Evolutionary conservation across 495 filamentous ascomycete species (phyloP), one percentile per base, ranked within the genome.

Genomic region (Trichoderma reesei): DNA sequence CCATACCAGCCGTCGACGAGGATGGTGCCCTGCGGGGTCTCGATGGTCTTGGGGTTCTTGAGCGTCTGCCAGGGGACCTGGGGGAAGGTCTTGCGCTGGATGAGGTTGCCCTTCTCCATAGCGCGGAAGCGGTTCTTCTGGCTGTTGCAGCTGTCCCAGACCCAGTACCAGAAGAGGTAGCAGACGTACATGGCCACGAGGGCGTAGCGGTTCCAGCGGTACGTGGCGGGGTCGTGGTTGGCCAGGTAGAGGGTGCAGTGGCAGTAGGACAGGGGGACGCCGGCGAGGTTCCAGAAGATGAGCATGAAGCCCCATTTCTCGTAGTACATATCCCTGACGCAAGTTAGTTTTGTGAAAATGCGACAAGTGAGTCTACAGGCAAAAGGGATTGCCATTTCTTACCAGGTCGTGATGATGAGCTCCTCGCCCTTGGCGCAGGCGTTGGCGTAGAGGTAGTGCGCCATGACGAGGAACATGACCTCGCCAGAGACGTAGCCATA

Each of bases 281-380:
- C 94, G 63, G 92, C 91, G 72, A 98, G 79, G 77, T 98, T 98
- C 94, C 94, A 98, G 85, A 98, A 98, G 76, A 96, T 96, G 63
- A 98, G 83, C 93, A 98, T 96, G 80, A 98, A 98, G 69, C 94
- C 94, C 90, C 92, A 96, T 81, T 98, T 98, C 81, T 98, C 94
- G 72, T 93, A 92, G 82, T 96, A 96, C 90, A 98, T 97, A 74
- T 98, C 94, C 74, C 66, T 67, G 44, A 36, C 31, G 13, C 16
- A 20, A 2, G 26, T 56, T 56, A 61, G n/a, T 26, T 36, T 48
- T 26, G 26, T 26, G 26, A 26, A 26, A 14, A 16, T 14, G 36
- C 14, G 8, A 14, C 31, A 36, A 39, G 31, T 1, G 7, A 38
- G 37, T 38, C 31, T 5, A 34, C 14, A 36, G 20, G 13, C 4